Conservation (phyloP, 345 rosid genomes). For the Pseudoturritis turrita region DNA sequence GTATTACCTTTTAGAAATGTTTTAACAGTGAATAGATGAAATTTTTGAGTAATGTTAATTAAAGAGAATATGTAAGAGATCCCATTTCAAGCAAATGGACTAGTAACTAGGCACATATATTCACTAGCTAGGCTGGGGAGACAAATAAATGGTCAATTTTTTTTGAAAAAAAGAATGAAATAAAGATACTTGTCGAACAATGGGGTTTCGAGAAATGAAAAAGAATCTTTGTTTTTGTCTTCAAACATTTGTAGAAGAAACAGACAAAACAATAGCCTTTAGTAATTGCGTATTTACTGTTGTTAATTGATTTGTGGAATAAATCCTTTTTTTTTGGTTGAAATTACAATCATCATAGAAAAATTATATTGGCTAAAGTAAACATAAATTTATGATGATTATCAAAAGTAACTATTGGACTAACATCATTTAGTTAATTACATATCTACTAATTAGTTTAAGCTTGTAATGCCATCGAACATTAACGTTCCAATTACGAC, state of each 20-base stretch:
- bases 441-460: background rate
- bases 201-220: background rate
- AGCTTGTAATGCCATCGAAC: background rate
- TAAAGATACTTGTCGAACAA: background rate
- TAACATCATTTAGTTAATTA: background rate
- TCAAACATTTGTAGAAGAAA: constrained; percentile 20
- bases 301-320: background rate
- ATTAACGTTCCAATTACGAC: background rate
- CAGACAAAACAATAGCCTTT: constrained; percentile 15
- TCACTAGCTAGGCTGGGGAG: constrained; percentile 18
- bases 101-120: constrained; percentile 10
- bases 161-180: background rate
- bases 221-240: constrained; percentile 17
- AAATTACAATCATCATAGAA: background rate
- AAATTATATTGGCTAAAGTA: background rate
- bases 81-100: background rate
- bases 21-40: too few species aligned
- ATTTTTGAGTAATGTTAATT: background rate
- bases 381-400: background rate
- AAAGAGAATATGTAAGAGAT: background rate
- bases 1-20: too few species aligned
- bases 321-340: background rate
- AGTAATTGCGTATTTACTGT: background rate
- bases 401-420: background rate
- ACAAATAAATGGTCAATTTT: background rate